Evolutionary conservation across 352 stramenopile species (phyloP).

Genomic region (Globisporangium polare): DNA sequence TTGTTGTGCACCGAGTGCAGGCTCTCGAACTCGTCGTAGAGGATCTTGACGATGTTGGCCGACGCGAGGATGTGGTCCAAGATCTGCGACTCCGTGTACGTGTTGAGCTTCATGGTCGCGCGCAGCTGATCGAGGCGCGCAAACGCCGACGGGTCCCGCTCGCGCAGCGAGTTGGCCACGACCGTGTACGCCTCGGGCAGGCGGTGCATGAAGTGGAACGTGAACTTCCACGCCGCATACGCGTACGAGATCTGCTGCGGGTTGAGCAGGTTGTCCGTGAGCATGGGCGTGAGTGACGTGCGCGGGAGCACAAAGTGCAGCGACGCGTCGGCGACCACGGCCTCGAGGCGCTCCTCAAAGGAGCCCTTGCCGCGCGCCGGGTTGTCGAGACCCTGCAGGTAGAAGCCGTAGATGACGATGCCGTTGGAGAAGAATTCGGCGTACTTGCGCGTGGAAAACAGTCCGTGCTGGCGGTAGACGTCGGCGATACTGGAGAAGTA

Average conservation of each 20-base stretch:
- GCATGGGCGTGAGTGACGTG: constrained; percentile 80
- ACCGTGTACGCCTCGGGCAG: constrained; percentile 76
- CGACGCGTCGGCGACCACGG: constrained; percentile 64
- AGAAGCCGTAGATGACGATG: constrained; percentile 83
- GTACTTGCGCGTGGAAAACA: constrained; percentile 84
- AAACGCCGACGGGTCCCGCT: constrained; percentile 71
- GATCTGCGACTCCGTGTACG: constrained; percentile 85
- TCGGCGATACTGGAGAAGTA: constrained; percentile 87
- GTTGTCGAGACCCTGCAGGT: constrained; percentile 72
- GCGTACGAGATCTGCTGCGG: constrained; percentile 83
- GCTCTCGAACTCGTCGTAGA: constrained; percentile 77
- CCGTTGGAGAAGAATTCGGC: constrained; percentile 84
- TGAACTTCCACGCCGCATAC: constrained; percentile 86
- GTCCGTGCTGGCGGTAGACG: constrained; percentile 78
- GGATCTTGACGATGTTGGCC: constrained; percentile 61
- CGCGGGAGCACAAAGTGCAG: constrained; percentile 83
- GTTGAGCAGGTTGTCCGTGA: constrained; percentile 66
- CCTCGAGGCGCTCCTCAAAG: constrained; percentile 67
- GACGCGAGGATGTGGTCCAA: constrained; percentile 80
- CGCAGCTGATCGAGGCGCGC: constrained; percentile 72
- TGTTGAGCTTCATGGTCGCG: constrained; percentile 85
- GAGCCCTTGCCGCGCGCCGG: constrained; percentile 39
- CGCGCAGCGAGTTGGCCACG: constrained; percentile 73
- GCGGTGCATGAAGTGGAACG: constrained; percentile 86
- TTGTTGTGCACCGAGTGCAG: constrained; percentile 55